phyloP scores from a whole-genome alignment of 306 rosid species.

The Albizia julibrissin region DNA sequence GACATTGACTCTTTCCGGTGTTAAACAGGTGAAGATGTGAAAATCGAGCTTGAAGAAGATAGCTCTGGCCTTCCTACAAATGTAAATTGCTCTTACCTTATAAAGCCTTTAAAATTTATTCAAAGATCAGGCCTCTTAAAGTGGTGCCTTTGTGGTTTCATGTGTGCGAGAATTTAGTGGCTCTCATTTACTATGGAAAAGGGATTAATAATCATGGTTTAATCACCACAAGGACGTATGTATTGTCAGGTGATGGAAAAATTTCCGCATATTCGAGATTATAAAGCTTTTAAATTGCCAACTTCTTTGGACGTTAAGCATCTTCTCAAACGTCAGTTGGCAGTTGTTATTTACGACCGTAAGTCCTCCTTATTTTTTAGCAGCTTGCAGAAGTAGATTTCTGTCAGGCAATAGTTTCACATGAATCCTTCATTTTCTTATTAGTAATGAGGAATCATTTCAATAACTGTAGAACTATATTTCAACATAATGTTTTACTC shows the following conservation, averaged over 20 bases:
- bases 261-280: constrained; percentile 78
- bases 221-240: constrained; percentile 5
- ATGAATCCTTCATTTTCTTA: not conserved
- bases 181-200: constrained; percentile 12
- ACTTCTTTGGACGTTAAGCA: constrained; percentile 52
- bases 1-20: constrained; percentile 30
- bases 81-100: constrained; percentile 38
- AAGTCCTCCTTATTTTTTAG: constrained; percentile 36
- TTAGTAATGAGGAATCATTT: not conserved
- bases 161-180: constrained; percentile 12
- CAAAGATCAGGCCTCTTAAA: constrained; percentile 10
- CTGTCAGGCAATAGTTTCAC: constrained; percentile 6
- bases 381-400: constrained; percentile 6
- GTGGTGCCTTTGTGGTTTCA: constrained; percentile 12
- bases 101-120: not conserved
- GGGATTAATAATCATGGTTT: constrained; percentile 1
- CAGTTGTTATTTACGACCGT: constrained; percentile 63
- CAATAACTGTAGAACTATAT: not conserved
- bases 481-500: not conserved
- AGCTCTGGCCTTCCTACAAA: constrained; percentile 58
- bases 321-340: constrained; percentile 81
- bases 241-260: constrained; percentile 71
- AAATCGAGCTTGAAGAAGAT: constrained; percentile 73
- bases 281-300: constrained; percentile 63
- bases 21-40: constrained; percentile 73